Percentiles rank a stretch among this genome's conserved stretches.
Evolutionary conservation across 2,329 filamentous ascomycete species (phyloP).

Genomic region (Colletotrichum lupini): DNA sequence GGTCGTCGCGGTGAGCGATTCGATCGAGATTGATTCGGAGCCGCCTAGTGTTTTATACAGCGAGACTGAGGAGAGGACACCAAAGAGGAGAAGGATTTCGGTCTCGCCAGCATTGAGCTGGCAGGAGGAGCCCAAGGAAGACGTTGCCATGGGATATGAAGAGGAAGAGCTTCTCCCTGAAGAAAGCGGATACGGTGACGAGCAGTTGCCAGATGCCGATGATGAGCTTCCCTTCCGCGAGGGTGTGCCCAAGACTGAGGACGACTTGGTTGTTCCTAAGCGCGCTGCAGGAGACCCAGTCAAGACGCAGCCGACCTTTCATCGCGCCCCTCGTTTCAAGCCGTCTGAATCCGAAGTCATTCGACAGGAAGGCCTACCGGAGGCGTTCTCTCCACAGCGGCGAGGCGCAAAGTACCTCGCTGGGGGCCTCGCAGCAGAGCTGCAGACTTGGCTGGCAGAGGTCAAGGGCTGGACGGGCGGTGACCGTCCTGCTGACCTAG

Average conservation of each 20-base stretch:
- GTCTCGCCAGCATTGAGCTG: slow-evolving; percentile 34
- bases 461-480: slow-evolving; percentile 47
- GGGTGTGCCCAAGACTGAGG: slow-evolving; percentile 19
- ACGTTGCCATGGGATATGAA: not conserved
- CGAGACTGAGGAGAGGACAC: slow-evolving; percentile 13
- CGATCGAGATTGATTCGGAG: slow-evolving; percentile 38
- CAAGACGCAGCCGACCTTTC: slow-evolving; percentile 51
- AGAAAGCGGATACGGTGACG: not conserved
- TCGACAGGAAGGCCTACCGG: slow-evolving; percentile 39
- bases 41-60: slow-evolving; percentile 17
- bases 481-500: slow-evolving; percentile 29
- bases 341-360: slow-evolving; percentile 38
- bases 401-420: slow-evolving; percentile 47
- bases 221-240: not conserved
- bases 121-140: slow-evolving; percentile 9
- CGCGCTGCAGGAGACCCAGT: not conserved
- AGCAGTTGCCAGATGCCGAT: not conserved
- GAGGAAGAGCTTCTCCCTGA: not conserved
- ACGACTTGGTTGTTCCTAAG: slow-evolving; percentile 23
- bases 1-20: slow-evolving; percentile 16
- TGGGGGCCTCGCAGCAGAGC: slow-evolving; percentile 50
- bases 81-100: slow-evolving; percentile 35
- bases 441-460: slow-evolving; percentile 55
- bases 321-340: slow-evolving; percentile 53
- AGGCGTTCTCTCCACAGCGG: slow-evolving; percentile 49